Conservation (phyloP, 768 basidiomycete genomes). For the Russula dissimulans region DNA sequence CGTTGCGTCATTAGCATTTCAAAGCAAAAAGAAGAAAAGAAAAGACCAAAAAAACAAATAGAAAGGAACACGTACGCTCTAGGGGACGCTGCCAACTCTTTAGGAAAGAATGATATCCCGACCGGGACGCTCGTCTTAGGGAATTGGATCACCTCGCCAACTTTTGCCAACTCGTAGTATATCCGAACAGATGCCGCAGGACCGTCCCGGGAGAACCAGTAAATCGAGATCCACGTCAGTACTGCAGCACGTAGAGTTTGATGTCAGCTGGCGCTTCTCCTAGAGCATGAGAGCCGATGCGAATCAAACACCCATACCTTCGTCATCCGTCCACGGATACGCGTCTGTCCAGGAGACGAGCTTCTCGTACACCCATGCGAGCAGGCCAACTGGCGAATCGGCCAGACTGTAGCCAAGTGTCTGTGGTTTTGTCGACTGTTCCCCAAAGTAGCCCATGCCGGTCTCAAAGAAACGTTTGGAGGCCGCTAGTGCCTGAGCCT, state of each 20-base stretch:
- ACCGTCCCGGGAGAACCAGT: slow-evolving; percentile 49
- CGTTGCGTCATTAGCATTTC: too few relatives aligned
- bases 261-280: too few relatives aligned
- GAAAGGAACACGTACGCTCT: too few relatives aligned
- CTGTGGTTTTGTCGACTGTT: slow-evolving; percentile 29
- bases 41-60: too few relatives aligned
- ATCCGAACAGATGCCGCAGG: slow-evolving; percentile 50
- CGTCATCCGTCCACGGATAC: slow-evolving; percentile 48
- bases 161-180: slow-evolving; percentile 38
- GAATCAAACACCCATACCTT: slow-evolving; percentile 25
- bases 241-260: slow-evolving; percentile 27
- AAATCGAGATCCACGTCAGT: slow-evolving; percentile 51
- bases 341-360: slow-evolving; percentile 29
- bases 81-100: too few relatives aligned
- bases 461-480: slow-evolving; percentile 24
- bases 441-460: slow-evolving; percentile 31
- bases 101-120: too few relatives aligned
- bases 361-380: slow-evolving; percentile 30
- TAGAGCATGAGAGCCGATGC: too few relatives aligned
- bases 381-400: slow-evolving; percentile 43
- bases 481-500: slow-evolving; percentile 28
- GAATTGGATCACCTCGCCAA: too few relatives aligned
- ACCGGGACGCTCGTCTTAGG: too few relatives aligned
- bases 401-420: slow-evolving; percentile 40
- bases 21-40: too few relatives aligned